A percentile compares a stretch with the other conserved stretches of the same genome.
Conservation (phyloP, 345 rosid genomes). For the Iberis pinnata region DNA sequence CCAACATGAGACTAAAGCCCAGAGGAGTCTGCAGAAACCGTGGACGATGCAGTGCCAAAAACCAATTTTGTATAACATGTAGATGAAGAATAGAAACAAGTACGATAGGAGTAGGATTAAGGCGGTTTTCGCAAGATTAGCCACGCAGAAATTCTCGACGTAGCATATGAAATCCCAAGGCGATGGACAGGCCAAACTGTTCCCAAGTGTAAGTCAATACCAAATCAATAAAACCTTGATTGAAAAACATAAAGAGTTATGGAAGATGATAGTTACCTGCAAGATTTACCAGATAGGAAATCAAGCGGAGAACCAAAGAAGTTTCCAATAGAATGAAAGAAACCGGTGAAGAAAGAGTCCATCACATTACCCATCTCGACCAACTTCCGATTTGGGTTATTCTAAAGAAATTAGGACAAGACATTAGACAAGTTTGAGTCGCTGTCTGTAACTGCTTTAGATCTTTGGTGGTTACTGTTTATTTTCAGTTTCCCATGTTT, state of each 20-base stretch:
- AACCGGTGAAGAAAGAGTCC: conserved; percentile 40
- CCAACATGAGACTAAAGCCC: conserved; percentile 41
- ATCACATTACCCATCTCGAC: conserved; percentile 33
- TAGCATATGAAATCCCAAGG: conserved; percentile 52
- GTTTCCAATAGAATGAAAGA: conserved; percentile 27
- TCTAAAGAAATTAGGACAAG: neutral
- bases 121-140: conserved; percentile 42
- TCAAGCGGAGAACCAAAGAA: conserved; percentile 45
- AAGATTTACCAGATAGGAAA: conserved; percentile 51
- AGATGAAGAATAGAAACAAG: conserved; percentile 40
- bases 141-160: conserved; percentile 48
- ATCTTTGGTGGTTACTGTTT: conserved; percentile 19
- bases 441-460: conserved; percentile 26
- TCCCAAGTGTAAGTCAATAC: neutral
- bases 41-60: conserved; percentile 41
- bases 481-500: neutral
- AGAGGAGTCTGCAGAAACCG: conserved; percentile 35
- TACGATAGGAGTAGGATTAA: conserved; percentile 30
- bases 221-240: neutral
- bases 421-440: too few relatives aligned
- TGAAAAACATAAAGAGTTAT: neutral
- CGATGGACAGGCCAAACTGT: conserved; percentile 41
- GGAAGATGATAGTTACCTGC: conserved; percentile 37
- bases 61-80: conserved; percentile 40
- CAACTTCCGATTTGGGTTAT: conserved; percentile 2